Conservation (phyloP, 2,329 filamentous ascomycete genomes). For the Pseudogymnoascus verrucosus region DNA sequence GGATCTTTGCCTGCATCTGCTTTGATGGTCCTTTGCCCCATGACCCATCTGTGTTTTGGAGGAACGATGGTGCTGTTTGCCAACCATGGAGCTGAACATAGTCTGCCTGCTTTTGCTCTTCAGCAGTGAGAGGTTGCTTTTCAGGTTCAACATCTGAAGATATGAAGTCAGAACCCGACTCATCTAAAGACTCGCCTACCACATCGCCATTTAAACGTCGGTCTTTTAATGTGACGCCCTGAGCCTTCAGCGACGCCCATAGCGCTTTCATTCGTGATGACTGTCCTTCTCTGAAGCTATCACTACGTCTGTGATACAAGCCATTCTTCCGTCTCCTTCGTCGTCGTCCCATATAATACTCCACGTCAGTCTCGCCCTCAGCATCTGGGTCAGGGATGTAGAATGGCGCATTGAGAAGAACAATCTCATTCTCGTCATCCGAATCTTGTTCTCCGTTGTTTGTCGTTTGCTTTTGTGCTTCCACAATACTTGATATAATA, state of each 20-base stretch:
- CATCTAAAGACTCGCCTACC: background rate
- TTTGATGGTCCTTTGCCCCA: constrained; percentile 11
- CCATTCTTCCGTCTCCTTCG: background rate
- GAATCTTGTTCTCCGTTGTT: background rate
- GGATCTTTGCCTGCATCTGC: background rate
- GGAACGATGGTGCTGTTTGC: constrained; percentile 12
- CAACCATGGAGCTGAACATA: constrained; percentile 13
- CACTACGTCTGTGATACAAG: background rate
- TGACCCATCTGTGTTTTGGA: constrained; percentile 3
- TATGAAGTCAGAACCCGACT: background rate
- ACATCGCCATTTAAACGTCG: background rate
- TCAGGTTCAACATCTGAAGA: background rate
- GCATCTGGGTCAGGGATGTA: constrained; percentile 8
- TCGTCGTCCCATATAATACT: background rate
- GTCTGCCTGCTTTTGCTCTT: background rate
- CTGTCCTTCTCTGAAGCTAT: constrained; percentile 5
- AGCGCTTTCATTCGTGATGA: constrained; percentile 2
- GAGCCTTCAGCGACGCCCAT: background rate
- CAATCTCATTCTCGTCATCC: background rate
- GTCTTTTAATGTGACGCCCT: constrained; percentile 5
- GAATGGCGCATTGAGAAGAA: constrained; percentile 10
- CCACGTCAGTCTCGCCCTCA: background rate
- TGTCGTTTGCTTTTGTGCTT: background rate
- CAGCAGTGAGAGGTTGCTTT: background rate
- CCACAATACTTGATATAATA: constrained; percentile 3